phyloP scores from a whole-genome alignment of 2,329 filamentous ascomycete species.

The Tolypocladium cylindrosporum region DNA sequence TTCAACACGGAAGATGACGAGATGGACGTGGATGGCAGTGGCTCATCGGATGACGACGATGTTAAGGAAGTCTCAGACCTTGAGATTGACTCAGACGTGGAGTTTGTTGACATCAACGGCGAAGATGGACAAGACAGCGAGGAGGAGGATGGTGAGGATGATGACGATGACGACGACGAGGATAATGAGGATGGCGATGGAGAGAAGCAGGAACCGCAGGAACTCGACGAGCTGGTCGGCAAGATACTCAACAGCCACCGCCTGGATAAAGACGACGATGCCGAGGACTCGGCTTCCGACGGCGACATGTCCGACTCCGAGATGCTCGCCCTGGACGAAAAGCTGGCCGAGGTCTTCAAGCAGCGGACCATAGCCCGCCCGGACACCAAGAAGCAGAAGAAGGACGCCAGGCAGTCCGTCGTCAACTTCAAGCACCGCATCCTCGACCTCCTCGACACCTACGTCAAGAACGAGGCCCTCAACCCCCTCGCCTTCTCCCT shows the following conservation, averaged over 20 bases:
- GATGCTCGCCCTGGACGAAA: slow-evolving; percentile 81
- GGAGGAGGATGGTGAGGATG: slow-evolving; percentile 29
- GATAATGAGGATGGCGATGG: slow-evolving; percentile 28
- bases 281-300: slow-evolving; percentile 49
- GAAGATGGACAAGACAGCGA: slow-evolving; percentile 30
- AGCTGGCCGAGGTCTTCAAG: slow-evolving; percentile 77
- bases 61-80: slow-evolving; percentile 32
- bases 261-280: slow-evolving; percentile 47
- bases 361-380: slow-evolving; percentile 54
- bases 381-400: slow-evolving; percentile 73
- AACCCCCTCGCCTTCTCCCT: slow-evolving; percentile 58
- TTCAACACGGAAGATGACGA: slow-evolving; percentile 62
- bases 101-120: slow-evolving; percentile 34
- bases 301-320: slow-evolving; percentile 91
- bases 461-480: slow-evolving; percentile 66
- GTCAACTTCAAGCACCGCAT: slow-evolving; percentile 93
- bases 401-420: slow-evolving; percentile 79
- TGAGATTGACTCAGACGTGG: slow-evolving; percentile 37
- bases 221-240: slow-evolving; percentile 65
- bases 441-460: slow-evolving; percentile 78
- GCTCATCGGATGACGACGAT: slow-evolving; percentile 29
- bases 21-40: slow-evolving; percentile 39
- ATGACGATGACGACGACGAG: slow-evolving; percentile 29
- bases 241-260: slow-evolving; percentile 65
- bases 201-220: slow-evolving; percentile 32